Percentiles rank a stretch among this genome's conserved stretches.
Conservation (phyloP, 352 stramenopile species). For the Aphanomyces euteiches region DNA sequence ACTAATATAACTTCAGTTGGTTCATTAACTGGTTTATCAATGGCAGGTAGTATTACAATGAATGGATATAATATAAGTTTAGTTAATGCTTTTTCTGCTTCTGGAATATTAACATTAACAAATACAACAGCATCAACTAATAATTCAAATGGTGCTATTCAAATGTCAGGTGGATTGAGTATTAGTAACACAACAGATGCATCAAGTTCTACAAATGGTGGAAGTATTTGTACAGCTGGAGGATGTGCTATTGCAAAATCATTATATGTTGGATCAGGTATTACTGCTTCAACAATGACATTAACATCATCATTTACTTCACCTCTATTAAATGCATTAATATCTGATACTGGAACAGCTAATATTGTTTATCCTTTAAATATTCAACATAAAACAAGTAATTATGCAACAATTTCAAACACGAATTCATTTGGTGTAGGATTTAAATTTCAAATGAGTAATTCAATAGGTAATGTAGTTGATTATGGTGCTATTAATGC, state of each 20-base stretch:
- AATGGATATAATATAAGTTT: constrained; percentile 14
- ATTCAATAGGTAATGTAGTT: too few species aligned
- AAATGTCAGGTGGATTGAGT: background rate
- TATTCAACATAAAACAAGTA: background rate
- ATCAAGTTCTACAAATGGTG: background rate
- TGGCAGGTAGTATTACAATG: constrained; percentile 18
- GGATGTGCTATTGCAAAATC: background rate
- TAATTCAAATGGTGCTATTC: too few species aligned
- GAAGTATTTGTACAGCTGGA: background rate
- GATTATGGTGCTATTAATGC: too few species aligned
- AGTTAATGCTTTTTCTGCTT: constrained; percentile 1
- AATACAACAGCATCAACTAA: too few species aligned
- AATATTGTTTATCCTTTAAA: constrained; percentile 7
- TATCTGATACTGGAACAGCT: background rate
- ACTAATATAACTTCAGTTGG: constrained; percentile 14
- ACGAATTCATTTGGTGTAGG: background rate
- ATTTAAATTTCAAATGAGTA: constrained; percentile 8
- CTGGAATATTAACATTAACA: constrained; percentile 9
- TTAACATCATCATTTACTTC: constrained; percentile 3
- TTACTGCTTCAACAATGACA: constrained; percentile 2
- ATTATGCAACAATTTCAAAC: background rate
- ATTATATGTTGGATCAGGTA: constrained; percentile 8
- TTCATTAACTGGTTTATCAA: constrained; percentile 14
- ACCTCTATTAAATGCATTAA: background rate
- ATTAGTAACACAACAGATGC: background rate